Evolutionary conservation across 768 basidiomycete species (phyloP), one percentile per base, ranked within the genome.

Genomic region (Lactarius deliciosus): DNA sequence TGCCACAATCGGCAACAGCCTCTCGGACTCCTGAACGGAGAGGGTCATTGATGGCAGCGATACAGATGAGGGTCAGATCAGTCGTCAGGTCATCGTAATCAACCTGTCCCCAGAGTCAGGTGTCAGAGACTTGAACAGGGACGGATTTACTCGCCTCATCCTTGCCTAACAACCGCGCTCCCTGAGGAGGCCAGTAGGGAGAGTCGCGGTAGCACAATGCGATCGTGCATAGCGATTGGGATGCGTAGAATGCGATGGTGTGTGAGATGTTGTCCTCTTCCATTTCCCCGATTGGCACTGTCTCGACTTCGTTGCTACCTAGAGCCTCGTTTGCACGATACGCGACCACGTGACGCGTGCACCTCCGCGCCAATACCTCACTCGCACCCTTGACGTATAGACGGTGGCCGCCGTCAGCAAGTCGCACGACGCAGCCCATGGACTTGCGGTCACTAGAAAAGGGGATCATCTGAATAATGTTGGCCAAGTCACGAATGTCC

Each of bases 161-260:
- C 7, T 81, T 77, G 1, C 79, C 81, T 30, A 81, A 74, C 15
- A 73, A 68, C 2, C 25, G 25, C 25, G 77, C 72, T 15, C 81
- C 82, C 15, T 70, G 64, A 6, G n/a, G n/a, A n/a, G 96, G 96
- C 96, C 96, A 98, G 0, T 79, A 76, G 6, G 86, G 75, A 64
- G 96, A 88, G 74, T 99, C 96, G 57, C 88, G 84, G 74, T 98
- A 98, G 76, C 96, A 97, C 55, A 98, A 77, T 0, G 96, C 94
- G 70, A 99, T 92, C 1, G 97, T 98, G 60, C 96, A 87, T 10
- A 98, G 86, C 16, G 88, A 91, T 79, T 98, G 96, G 76, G 96
- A 96, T 73, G 96, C 95, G 75, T 99, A 98, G 78, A 96, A 96
- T 71, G 96, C 96, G 77, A 96, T 98, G 16, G 96, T 97, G 57